Percentiles rank a stretch among this genome's conserved stretches.
Evolutionary conservation across 2,329 filamentous ascomycete genomes (phyloP).

Genomic region (Aspergillus eucalypticola): DNA sequence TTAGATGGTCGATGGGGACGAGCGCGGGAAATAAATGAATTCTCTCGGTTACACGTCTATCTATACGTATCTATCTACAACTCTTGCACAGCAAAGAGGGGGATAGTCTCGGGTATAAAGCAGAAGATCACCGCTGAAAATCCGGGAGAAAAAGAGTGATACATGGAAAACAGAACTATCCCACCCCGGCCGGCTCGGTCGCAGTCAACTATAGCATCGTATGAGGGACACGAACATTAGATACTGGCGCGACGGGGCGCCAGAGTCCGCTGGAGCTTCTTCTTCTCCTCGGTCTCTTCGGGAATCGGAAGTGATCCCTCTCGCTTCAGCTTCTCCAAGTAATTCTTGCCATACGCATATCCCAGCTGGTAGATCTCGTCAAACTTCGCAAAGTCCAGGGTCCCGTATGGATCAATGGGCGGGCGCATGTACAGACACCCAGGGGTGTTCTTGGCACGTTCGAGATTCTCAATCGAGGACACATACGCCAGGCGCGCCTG

Average conservation of each 20-base stretch:
- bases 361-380: conserved; percentile 94
- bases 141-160: too few relatives aligned
- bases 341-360: conserved; percentile 81
- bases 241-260: conserved; percentile 78
- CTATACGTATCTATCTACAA: not conserved
- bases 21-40: too few relatives aligned
- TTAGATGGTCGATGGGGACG: too few relatives aligned
- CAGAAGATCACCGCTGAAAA: not conserved
- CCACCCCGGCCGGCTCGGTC: not conserved
- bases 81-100: not conserved
- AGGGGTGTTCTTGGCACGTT: conserved; percentile 84
- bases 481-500: conserved; percentile 94
- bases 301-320: conserved; percentile 72
- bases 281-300: conserved; percentile 75
- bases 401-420: conserved; percentile 89
- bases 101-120: not conserved
- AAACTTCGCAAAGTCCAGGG: conserved; percentile 94
- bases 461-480: conserved; percentile 88
- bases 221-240: conserved; percentile 10
- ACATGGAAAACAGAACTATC: not conserved
- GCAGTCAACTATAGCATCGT: not conserved
- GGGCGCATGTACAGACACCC: conserved; percentile 97
- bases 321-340: conserved; percentile 72
- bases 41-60: too few relatives aligned
- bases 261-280: conserved; percentile 73